phyloP scores from a whole-genome alignment of 1,284 basidiomycete genomes.

The Cystobasidium sp. region DNA sequence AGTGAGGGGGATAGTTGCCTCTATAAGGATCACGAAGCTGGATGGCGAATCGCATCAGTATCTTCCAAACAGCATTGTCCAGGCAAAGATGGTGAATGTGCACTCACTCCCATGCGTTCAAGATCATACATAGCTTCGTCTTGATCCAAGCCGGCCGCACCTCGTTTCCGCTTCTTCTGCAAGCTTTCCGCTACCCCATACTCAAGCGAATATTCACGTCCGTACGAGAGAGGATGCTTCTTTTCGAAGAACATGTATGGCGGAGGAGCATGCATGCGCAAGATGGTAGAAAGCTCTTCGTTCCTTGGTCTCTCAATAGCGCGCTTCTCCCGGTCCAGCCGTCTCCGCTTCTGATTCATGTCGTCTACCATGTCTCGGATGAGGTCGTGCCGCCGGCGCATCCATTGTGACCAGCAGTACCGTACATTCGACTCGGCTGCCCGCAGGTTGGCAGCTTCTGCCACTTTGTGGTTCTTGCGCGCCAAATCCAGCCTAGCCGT shows the following conservation, averaged over 20 bases:
- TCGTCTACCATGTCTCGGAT: conserved; percentile 81
- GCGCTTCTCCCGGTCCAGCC: conserved; percentile 78
- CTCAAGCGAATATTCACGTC: conserved; percentile 47
- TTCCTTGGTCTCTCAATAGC: conserved; percentile 73
- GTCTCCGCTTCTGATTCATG: conserved; percentile 75
- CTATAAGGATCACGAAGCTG: conserved; percentile 40
- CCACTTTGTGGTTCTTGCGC: conserved; percentile 61
- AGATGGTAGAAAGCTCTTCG: conserved; percentile 49
- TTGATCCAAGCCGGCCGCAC: conserved; percentile 48
- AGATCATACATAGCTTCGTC: conserved; percentile 49
- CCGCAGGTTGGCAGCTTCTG: conserved; percentile 72
- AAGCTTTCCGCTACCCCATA: conserved; percentile 50
- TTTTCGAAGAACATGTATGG: conserved; percentile 46
- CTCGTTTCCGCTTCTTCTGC: conserved; percentile 46
- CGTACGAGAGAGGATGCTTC: conserved; percentile 48
- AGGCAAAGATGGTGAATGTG: not conserved
- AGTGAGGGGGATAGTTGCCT: conserved; percentile 19
- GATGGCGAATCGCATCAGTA: not conserved
- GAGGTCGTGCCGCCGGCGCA: conserved; percentile 71
- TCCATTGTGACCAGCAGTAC: conserved; percentile 69
- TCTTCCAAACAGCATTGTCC: too few species aligned
- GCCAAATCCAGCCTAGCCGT: conserved; percentile 56
- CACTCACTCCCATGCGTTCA: conserved; percentile 52
- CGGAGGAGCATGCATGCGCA: conserved; percentile 49
- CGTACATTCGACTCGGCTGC: conserved; percentile 66